Percentiles rank a stretch among this genome's conserved stretches.
Evolutionary conservation across 2,329 filamentous ascomycete genomes (phyloP).

Genomic region (Cladophialophora carrionii): DNA sequence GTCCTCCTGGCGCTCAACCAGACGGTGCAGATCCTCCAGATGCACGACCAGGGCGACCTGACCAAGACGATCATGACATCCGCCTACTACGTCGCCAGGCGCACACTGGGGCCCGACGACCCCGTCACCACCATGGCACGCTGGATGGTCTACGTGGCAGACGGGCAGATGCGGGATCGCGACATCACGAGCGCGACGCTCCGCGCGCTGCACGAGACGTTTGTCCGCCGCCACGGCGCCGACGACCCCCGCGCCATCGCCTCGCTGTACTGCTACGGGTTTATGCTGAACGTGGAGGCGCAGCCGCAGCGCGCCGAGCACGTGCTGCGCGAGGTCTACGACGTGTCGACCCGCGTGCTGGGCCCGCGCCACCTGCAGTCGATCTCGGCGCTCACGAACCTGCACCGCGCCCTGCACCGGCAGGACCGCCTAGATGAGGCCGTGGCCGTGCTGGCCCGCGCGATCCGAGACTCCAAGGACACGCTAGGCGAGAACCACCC

Average conservation of each 20-base stretch:
- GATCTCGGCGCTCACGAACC: slow-evolving; percentile 33
- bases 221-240: slow-evolving; percentile 23
- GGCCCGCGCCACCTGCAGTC: slow-evolving; percentile 32
- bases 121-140: slow-evolving; percentile 32
- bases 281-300: slow-evolving; percentile 35
- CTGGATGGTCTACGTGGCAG: slow-evolving; percentile 35
- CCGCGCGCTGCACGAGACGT: slow-evolving; percentile 22
- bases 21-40: slow-evolving; percentile 35
- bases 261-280: slow-evolving; percentile 35
- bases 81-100: slow-evolving; percentile 28
- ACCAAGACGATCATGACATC: slow-evolving; percentile 32
- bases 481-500: slow-evolving; percentile 36
- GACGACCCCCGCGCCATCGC: slow-evolving; percentile 33
- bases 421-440: slow-evolving; percentile 33
- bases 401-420: slow-evolving; percentile 26
- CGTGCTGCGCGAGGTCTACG: slow-evolving; percentile 29
- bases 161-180: slow-evolving; percentile 22
- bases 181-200: slow-evolving; percentile 34
- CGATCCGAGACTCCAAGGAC: slow-evolving; percentile 31
- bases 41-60: slow-evolving; percentile 36
- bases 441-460: slow-evolving; percentile 24
- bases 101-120: slow-evolving; percentile 29
- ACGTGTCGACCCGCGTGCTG: slow-evolving; percentile 26
- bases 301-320: slow-evolving; percentile 29
- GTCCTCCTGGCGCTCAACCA: slow-evolving; percentile 33